phyloP scores from a whole-genome alignment of 257 asterid genomes.

The Gardenia jasminoides region DNA sequence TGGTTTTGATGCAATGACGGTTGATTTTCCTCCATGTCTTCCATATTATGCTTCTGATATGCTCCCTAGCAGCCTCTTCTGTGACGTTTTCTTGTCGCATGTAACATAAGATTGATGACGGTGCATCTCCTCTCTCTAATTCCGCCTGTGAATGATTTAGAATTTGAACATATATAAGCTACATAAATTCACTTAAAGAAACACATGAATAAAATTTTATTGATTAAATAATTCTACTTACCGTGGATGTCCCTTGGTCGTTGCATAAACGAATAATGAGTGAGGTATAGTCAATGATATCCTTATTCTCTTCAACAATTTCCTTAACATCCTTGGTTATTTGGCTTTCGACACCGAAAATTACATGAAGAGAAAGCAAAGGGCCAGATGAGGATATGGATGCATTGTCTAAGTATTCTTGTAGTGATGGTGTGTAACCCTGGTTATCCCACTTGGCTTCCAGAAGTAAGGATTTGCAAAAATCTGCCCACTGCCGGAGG shows the following conservation, averaged over 20 bases:
- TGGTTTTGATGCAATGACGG: slow-evolving; percentile 12
- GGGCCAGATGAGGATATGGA: slow-evolving; percentile 55
- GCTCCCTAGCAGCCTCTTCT: slow-evolving; percentile 41
- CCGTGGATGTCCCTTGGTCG: slow-evolving; percentile 60
- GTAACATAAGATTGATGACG: slow-evolving; percentile 58
- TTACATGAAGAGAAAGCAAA: slow-evolving; percentile 40
- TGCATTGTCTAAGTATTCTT: slow-evolving; percentile 50
- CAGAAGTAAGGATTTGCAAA: slow-evolving; percentile 49
- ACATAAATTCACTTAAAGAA: neutral
- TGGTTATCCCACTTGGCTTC: slow-evolving; percentile 59
- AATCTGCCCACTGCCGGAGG: slow-evolving; percentile 47
- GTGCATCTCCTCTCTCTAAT: slow-evolving; percentile 58
- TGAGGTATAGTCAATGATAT: slow-evolving; percentile 35
- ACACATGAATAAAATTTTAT: no score
- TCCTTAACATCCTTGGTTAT: neutral
- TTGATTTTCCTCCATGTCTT: slow-evolving; percentile 49
- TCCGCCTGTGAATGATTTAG: slow-evolving; percentile 38
- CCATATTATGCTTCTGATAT: slow-evolving; percentile 24
- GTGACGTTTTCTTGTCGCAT: slow-evolving; percentile 50
- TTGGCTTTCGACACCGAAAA: slow-evolving; percentile 34
- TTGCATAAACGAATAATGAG: slow-evolving; percentile 58
- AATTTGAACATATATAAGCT: neutral
- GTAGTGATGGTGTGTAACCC: slow-evolving; percentile 45
- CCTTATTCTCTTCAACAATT: slow-evolving; percentile 24
- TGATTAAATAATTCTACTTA: neutral